phyloP scores from a whole-genome alignment of 768 basidiomycete species.

The Lactifluus hygrophoroides region DNA sequence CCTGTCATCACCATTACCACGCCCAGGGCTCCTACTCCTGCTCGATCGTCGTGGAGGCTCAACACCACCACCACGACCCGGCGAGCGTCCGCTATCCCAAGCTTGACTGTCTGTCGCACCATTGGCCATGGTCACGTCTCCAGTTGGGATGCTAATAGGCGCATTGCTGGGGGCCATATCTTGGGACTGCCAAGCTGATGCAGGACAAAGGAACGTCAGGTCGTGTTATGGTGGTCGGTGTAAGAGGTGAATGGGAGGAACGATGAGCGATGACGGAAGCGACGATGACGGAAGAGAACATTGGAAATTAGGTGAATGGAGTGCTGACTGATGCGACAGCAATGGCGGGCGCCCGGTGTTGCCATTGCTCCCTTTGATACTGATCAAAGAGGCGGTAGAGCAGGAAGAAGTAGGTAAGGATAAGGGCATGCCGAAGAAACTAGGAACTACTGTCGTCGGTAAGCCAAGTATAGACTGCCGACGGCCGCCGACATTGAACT shows the following conservation, averaged over 20 bases:
- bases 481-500: conserved; percentile 21
- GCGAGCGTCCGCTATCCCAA: conserved; percentile 45
- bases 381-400: conserved; percentile 22
- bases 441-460: conserved; percentile 16
- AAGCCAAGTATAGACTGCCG: conserved; percentile 23
- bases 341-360: conserved; percentile 18
- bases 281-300: conserved; percentile 23
- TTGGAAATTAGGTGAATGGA: conserved; percentile 19
- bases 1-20: conserved; percentile 36
- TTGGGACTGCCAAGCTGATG: conserved; percentile 76
- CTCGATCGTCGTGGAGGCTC: conserved; percentile 58
- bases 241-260: conserved; percentile 19
- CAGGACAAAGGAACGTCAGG: conserved; percentile 36
- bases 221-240: conserved; percentile 27
- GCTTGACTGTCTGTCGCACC: conserved; percentile 42
- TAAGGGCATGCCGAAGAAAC: conserved; percentile 7
- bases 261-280: conserved; percentile 25
- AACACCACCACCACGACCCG: conserved; percentile 35
- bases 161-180: conserved; percentile 56
- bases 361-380: conserved; percentile 19
- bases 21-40: conserved; percentile 69
- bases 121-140: conserved; percentile 40
- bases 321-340: conserved; percentile 17
- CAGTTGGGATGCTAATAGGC: conserved; percentile 64
- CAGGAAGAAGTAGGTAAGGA: conserved; percentile 12